Percentiles rank a stretch among this genome's conserved stretches.
Conservation (phyloP, 148 eudicot species). For the Rheum nobile region DNA sequence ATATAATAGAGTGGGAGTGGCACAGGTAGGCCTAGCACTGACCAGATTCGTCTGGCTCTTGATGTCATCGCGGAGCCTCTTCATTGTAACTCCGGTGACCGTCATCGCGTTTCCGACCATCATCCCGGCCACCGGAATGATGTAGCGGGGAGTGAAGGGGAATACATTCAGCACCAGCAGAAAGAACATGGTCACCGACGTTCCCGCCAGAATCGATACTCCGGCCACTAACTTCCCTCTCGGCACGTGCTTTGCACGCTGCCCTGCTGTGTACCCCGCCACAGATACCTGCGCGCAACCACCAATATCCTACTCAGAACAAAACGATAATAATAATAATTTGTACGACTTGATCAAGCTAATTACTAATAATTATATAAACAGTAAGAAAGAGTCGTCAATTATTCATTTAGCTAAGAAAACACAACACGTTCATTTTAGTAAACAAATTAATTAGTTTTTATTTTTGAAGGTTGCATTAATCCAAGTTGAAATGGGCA, state of each 20-base stretch:
- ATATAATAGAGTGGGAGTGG: not conserved
- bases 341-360: not conserved
- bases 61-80: slow-evolving; percentile 79
- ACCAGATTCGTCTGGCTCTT: slow-evolving; percentile 67
- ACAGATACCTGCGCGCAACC: slow-evolving; percentile 42
- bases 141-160: slow-evolving; percentile 84
- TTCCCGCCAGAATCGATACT: slow-evolving; percentile 63
- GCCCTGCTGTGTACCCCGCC: slow-evolving; percentile 93
- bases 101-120: slow-evolving; percentile 98
- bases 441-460: not conserved
- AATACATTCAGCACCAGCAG: slow-evolving; percentile 61
- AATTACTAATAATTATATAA: not conserved
- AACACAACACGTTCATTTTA: not conserved
- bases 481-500: not conserved
- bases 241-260: slow-evolving; percentile 86
- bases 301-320: not conserved
- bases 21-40: not conserved
- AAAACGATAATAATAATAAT: not conserved
- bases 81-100: slow-evolving; percentile 96
- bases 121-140: slow-evolving; percentile 93
- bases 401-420: not conserved
- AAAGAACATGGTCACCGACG: slow-evolving; percentile 56
- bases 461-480: too few species aligned
- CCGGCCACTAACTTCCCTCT: slow-evolving; percentile 75
- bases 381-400: not conserved